Conservation (phyloP, 768 basidiomycete species). For the Pholiota conissans region DNA sequence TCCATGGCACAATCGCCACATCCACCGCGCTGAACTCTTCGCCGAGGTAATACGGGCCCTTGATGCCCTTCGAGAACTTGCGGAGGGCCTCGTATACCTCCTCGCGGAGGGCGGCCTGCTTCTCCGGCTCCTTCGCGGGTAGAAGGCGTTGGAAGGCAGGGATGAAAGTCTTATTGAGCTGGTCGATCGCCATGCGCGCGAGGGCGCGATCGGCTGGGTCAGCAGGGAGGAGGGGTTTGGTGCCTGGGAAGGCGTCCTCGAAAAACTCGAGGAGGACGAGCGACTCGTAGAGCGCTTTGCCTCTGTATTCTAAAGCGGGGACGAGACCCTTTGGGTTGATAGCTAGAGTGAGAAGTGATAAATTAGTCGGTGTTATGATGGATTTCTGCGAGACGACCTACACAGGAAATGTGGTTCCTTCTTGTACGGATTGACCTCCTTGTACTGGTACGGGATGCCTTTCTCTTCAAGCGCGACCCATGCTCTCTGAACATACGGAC, state of each 20-base stretch:
- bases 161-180: conserved; percentile 50
- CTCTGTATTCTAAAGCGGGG: conserved; percentile 51
- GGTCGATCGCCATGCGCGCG: conserved; percentile 58
- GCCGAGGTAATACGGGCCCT: conserved; percentile 59
- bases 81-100: conserved; percentile 29
- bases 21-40: conserved; percentile 55
- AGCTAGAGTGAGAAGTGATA: conserved; percentile 6
- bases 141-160: conserved; percentile 53
- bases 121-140: conserved; percentile 35
- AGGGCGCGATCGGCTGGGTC: conserved; percentile 53
- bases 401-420: conserved; percentile 60
- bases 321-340: conserved; percentile 75
- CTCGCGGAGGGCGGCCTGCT: conserved; percentile 25
- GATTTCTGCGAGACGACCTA: conserved; percentile 20
- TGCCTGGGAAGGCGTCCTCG: conserved; percentile 54
- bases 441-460: conserved; percentile 66
- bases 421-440: conserved; percentile 70
- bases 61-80: conserved; percentile 31
- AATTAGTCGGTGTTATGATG: not conserved
- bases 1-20: conserved; percentile 57
- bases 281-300: conserved; percentile 63
- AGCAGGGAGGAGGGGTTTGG: conserved; percentile 50
- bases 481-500: conserved; percentile 57
- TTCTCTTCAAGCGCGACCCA: conserved; percentile 73
- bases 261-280: conserved; percentile 65